Percentiles rank a stretch among this genome's conserved stretches.
Evolutionary conservation across 2,329 filamentous ascomycete genomes (phyloP).

Genomic region (Geoglossum cookeanum): DNA sequence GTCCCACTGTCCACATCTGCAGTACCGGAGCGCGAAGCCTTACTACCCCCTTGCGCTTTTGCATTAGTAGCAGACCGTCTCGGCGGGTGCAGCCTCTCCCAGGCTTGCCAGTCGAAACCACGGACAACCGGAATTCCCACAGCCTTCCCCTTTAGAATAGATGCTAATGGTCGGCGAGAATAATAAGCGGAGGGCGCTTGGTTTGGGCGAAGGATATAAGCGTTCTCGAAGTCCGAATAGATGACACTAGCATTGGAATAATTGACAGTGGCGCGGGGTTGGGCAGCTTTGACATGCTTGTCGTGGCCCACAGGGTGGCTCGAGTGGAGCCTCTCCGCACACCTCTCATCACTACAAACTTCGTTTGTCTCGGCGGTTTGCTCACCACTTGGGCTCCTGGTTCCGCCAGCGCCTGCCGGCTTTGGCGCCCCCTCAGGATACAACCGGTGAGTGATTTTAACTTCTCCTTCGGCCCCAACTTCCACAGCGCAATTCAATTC

Average conservation of each 20-base stretch:
- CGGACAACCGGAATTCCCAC: slow-evolving; percentile 78
- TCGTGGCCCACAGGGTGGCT: slow-evolving; percentile 18
- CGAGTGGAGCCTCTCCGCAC: neutral
- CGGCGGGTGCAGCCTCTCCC: slow-evolving; percentile 51
- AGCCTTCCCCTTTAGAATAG: slow-evolving; percentile 64
- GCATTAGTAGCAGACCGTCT: slow-evolving; percentile 22
- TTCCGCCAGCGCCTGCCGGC: neutral
- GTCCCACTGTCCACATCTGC: slow-evolving; percentile 8
- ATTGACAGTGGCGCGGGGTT: slow-evolving; percentile 23
- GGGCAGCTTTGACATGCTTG: slow-evolving; percentile 16
- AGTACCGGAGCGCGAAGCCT: slow-evolving; percentile 25
- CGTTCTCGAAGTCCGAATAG: slow-evolving; percentile 58
- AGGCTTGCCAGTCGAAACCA: slow-evolving; percentile 62
- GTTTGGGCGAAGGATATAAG: slow-evolving; percentile 66
- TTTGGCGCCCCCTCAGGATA: slow-evolving; percentile 36
- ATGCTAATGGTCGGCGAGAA: slow-evolving; percentile 58
- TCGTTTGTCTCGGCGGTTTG: neutral
- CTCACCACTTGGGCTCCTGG: neutral
- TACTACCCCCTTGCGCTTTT: slow-evolving; percentile 26
- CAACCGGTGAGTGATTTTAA: slow-evolving; percentile 69
- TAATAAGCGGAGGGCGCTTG: slow-evolving; percentile 73
- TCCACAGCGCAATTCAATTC: slow-evolving; percentile 81
- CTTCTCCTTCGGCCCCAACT: slow-evolving; percentile 73
- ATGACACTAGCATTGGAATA: slow-evolving; percentile 67
- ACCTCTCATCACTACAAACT: slow-evolving; percentile 1